Percentiles rank a stretch among this genome's conserved stretches.
These are phyloP conservation scores for Vigna unguiculata DNA, from an alignment of 306 rosid genomes.

Conservation along the genomic window DNA sequence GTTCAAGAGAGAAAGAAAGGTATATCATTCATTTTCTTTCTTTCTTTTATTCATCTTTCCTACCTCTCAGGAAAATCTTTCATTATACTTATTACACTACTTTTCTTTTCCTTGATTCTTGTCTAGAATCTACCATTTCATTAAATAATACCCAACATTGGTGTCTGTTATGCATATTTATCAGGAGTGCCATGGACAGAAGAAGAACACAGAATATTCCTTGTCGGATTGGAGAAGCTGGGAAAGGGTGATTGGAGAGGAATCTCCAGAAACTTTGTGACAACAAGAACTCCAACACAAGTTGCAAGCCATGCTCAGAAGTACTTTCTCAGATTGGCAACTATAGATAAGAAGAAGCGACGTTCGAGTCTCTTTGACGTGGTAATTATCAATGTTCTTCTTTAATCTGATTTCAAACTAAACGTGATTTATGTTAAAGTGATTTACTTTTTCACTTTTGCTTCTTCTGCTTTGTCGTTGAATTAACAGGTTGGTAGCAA, in stretches of 20 bases:
- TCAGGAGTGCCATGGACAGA: constrained; percentile 95
- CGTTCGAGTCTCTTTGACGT: constrained; percentile 91
- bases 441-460: background rate
- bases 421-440: no score
- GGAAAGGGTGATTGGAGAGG: constrained; percentile 99
- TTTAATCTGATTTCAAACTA: no score
- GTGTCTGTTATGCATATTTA: background rate
- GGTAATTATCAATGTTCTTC: no score
- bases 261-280: constrained; percentile 77
- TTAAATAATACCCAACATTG: background rate
- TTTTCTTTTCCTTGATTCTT: background rate
- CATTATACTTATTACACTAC: background rate
- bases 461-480: background rate
- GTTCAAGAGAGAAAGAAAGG: constrained; percentile 84
- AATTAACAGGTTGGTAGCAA: constrained; percentile 57
- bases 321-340: constrained; percentile 71
- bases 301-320: constrained; percentile 99
- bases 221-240: constrained; percentile 80
- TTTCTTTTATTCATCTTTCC: background rate
- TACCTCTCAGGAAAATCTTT: background rate
- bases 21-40: constrained; percentile 4
- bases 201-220: constrained; percentile 86
- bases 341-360: constrained; percentile 65
- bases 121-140: background rate
- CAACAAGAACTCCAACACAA: constrained; percentile 92